Evolutionary conservation across 805 yeast genomes (phyloP).

Genomic region (Zygoascus ofunaensis): DNA sequence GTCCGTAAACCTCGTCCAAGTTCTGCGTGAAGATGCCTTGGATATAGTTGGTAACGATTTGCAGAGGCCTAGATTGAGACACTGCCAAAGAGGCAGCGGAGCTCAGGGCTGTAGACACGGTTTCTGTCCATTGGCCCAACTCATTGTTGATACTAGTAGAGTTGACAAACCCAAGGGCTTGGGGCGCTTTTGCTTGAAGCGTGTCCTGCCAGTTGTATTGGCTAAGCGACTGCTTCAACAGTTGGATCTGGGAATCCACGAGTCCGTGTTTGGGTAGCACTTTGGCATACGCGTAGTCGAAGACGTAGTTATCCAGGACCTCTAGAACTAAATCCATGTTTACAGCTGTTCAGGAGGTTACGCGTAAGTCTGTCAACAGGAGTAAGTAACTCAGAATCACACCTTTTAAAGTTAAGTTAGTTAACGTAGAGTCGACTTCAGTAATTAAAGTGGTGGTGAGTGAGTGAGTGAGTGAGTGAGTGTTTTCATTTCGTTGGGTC

Average conservation of each 20-base stretch:
- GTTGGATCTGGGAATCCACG: background rate
- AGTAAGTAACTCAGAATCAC: no score
- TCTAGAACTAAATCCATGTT: slow-evolving; percentile 89
- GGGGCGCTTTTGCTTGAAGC: background rate
- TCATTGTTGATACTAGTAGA: background rate
- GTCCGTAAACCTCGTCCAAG: slow-evolving; percentile 2
- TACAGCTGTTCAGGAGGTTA: no score
- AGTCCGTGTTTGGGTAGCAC: slow-evolving; percentile 40
- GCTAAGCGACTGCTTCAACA: background rate
- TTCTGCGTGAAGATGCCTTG: background rate
- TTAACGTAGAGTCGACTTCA: no score
- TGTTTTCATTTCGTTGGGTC: no score
- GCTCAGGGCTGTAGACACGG: background rate
- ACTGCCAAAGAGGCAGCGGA: background rate
- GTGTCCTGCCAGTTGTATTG: background rate
- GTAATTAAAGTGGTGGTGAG: no score
- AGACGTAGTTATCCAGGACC: slow-evolving; percentile 56
- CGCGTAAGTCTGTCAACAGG: no score
- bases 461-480: no score
- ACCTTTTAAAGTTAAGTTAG: no score
- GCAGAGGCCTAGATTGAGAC: background rate
- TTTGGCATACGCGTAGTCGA: slow-evolving; percentile 68
- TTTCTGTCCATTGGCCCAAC: background rate
- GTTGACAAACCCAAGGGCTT: background rate
- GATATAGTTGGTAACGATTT: background rate